A percentile compares a stretch with the other conserved stretches of the same genome.
These are phyloP conservation scores for Citrus mangshanensis DNA, from an alignment of 345 rosid genomes.

Conservation along the genomic window DNA sequence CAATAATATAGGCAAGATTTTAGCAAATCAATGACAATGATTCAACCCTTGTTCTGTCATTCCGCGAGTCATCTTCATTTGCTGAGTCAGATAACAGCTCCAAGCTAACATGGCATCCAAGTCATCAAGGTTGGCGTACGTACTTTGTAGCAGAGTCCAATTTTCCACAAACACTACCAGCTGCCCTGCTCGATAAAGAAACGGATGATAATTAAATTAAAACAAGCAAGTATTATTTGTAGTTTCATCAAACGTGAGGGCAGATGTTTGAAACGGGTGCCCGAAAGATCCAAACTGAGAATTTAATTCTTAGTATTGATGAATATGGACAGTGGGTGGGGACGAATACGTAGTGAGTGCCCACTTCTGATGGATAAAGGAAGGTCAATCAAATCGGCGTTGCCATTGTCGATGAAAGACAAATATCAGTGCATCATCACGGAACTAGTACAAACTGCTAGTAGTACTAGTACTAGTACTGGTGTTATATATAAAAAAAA, in stretches of 20 bases:
- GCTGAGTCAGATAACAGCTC: no score
- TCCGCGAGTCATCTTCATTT: no score
- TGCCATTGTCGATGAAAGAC: not conserved
- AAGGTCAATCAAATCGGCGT: not conserved
- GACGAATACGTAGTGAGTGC: not conserved
- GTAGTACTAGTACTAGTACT: not conserved
- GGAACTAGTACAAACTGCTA: not conserved
- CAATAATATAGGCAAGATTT: no score
- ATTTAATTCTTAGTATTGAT: not conserved
- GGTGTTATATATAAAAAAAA: no score
- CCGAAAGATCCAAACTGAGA: not conserved
- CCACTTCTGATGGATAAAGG: not conserved
- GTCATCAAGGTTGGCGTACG: no score
- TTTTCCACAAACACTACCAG: no score
- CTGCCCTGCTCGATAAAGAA: no score
- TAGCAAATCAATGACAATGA: no score
- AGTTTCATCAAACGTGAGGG: not conserved
- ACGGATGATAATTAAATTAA: no score
- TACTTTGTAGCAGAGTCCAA: no score
- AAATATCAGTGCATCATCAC: not conserved
- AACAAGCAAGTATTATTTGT: not conserved
- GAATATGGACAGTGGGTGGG: not conserved
- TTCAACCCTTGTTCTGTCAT: no score
- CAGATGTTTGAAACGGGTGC: not conserved
- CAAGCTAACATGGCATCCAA: no score